A percentile compares a stretch with the other conserved stretches of the same genome.
Conservation (phyloP, 2,329 filamentous ascomycete genomes). For the Penicillium sumatraense region DNA sequence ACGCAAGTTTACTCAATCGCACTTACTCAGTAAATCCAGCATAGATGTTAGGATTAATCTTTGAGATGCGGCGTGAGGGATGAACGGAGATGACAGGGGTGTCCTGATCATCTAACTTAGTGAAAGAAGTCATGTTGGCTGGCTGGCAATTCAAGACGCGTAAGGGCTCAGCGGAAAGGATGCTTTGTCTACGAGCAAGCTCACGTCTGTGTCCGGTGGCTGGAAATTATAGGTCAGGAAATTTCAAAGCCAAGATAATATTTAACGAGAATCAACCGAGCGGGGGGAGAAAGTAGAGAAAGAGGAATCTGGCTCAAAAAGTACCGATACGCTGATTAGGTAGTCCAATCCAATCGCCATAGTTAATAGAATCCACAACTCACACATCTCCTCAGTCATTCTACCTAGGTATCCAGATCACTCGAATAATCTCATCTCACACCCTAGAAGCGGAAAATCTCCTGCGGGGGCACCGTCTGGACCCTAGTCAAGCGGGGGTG, state of each 20-base stretch:
- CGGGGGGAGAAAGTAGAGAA: neutral
- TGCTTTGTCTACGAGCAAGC: slow-evolving; percentile 1
- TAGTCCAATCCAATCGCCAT: slow-evolving; percentile 2
- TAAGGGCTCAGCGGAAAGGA: neutral
- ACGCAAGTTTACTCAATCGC: neutral
- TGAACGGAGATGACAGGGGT: slow-evolving; percentile 69
- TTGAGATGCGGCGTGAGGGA: slow-evolving; percentile 66
- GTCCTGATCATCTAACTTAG: slow-evolving; percentile 65
- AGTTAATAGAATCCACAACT: slow-evolving; percentile 6
- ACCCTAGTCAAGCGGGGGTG: slow-evolving; percentile 1
- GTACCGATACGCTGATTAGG: neutral
- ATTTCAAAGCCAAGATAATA: neutral
- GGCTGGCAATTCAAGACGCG: neutral
- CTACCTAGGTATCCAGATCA: neutral
- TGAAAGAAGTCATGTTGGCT: slow-evolving; percentile 71
- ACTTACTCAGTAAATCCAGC: slow-evolving; percentile 81
- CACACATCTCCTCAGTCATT: slow-evolving; percentile 6
- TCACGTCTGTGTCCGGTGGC: slow-evolving; percentile 1
- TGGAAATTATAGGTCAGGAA: slow-evolving; percentile 8
- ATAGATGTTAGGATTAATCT: slow-evolving; percentile 81
- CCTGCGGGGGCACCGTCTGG: slow-evolving; percentile 34
- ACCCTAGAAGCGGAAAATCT: slow-evolving; percentile 36
- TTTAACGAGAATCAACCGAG: neutral
- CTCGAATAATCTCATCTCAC: neutral
- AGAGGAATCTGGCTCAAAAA: neutral